These are phyloP conservation scores for Cladosporium sp. DNA, from an alignment of 2,329 filamentous ascomycete species.

Conservation along the genomic window DNA sequence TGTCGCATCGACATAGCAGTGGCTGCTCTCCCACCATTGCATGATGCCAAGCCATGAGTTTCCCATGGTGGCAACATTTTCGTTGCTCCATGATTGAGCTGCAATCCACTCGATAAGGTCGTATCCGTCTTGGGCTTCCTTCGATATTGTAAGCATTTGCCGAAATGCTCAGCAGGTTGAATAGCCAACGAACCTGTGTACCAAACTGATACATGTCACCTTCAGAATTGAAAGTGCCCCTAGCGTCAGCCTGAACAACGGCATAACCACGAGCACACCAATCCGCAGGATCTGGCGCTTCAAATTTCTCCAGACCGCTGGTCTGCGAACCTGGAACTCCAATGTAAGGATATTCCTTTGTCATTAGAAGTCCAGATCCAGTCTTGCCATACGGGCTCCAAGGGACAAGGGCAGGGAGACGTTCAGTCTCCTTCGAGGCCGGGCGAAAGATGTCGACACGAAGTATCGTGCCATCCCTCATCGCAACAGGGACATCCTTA, in stretches of 20 bases:
- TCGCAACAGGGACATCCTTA: background rate
- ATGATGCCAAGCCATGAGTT: conserved; percentile 46
- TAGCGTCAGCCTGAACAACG: conserved; percentile 34
- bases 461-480: background rate
- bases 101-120: conserved; percentile 47
- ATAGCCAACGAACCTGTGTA: too few relatives aligned
- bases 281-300: conserved; percentile 42
- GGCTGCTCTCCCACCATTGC: conserved; percentile 34
- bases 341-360: background rate
- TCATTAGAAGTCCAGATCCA: background rate
- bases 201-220: conserved; percentile 30
- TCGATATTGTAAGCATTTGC: too few relatives aligned
- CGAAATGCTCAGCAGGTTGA: too few relatives aligned
- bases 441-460: background rate
- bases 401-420: background rate
- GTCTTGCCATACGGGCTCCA: conserved; percentile 1
- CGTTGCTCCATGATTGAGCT: conserved; percentile 47
- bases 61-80: conserved; percentile 45
- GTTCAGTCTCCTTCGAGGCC: background rate
- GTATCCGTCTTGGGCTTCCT: conserved; percentile 37
- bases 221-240: conserved; percentile 36
- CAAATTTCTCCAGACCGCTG: conserved; percentile 22
- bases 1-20: background rate
- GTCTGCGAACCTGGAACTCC: too few relatives aligned
- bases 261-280: conserved; percentile 36